Evolutionary conservation across 371 early-diverging fungal genomes (phyloP).

Genomic region (Syncephalastrum monosporum): DNA sequence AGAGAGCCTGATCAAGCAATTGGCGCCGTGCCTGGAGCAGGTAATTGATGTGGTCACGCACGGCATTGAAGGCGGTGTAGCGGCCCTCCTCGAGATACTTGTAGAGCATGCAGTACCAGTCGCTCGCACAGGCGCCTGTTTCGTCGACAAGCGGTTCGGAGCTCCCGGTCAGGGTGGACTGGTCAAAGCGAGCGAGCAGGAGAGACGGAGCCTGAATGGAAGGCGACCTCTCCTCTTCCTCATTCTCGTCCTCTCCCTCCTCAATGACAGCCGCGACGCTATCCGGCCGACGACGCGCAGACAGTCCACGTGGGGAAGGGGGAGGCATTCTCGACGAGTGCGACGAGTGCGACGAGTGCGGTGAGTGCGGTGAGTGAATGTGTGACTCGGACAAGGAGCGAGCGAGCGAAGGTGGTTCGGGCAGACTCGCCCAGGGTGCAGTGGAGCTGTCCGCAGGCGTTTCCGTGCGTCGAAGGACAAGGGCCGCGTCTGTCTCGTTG

Average conservation of each 20-base stretch:
- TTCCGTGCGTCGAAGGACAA: slow-evolving; percentile 8
- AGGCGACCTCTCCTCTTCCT: neutral
- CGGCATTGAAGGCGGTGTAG: slow-evolving; percentile 55
- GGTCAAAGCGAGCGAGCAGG: slow-evolving; percentile 50
- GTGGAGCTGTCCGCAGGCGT: slow-evolving; percentile 11
- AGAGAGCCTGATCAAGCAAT: slow-evolving; percentile 64
- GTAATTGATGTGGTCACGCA: slow-evolving; percentile 56
- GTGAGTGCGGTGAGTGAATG: slow-evolving; percentile 11
- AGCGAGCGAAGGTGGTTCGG: slow-evolving; percentile 11
- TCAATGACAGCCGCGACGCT: neutral
- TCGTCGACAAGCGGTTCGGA: slow-evolving; percentile 72
- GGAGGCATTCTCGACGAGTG: neutral
- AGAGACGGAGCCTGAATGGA: slow-evolving; percentile 22
- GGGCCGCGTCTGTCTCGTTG: slow-evolving; percentile 17
- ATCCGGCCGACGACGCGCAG: neutral
- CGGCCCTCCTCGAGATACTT: slow-evolving; percentile 51
- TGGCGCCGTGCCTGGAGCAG: slow-evolving; percentile 69
- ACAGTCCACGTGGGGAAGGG: neutral
- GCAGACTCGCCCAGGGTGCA: slow-evolving; percentile 10
- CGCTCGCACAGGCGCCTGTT: slow-evolving; percentile 63
- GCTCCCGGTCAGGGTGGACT: slow-evolving; percentile 55
- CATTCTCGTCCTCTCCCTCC: slow-evolving; percentile 2
- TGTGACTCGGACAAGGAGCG: slow-evolving; percentile 35
- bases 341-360: neutral
- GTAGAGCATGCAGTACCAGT: slow-evolving; percentile 63